Conservation (phyloP, 1,139 yeast species). For the Candida albicans region DNA sequence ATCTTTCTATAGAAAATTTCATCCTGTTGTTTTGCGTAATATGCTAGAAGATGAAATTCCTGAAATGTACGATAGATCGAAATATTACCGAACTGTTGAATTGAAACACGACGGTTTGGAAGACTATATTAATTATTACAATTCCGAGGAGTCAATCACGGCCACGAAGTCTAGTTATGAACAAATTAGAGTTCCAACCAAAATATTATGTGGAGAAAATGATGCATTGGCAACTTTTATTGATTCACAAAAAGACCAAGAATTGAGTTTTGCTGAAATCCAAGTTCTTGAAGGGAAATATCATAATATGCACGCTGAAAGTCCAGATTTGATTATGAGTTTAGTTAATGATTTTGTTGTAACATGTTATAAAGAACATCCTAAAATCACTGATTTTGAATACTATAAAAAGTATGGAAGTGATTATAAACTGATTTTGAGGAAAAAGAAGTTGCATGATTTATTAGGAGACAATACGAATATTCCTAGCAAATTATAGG, state of each 20-base stretch:
- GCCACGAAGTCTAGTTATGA: constrained; percentile 25
- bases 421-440: constrained; percentile 11
- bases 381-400: constrained; percentile 10
- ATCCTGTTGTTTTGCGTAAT: constrained; percentile 47
- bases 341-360: constrained; percentile 11
- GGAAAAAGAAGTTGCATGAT: constrained; percentile 8
- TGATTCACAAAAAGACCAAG: not conserved
- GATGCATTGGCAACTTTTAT: constrained; percentile 24
- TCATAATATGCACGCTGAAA: constrained; percentile 54
- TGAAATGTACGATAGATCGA: constrained; percentile 32
- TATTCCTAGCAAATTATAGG: constrained; percentile 11
- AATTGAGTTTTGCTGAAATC: constrained; percentile 8
- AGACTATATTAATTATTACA: constrained; percentile 13
- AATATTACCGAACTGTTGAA: constrained; percentile 30
- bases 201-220: constrained; percentile 46
- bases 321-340: constrained; percentile 44
- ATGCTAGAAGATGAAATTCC: constrained; percentile 40
- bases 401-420: constrained; percentile 10
- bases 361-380: constrained; percentile 5
- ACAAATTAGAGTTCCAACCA: constrained; percentile 42
- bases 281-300: constrained; percentile 41
- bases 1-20: constrained; percentile 48
- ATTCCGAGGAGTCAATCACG: constrained; percentile 36
- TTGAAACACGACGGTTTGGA: constrained; percentile 15
- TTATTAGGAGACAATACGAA: constrained; percentile 5